phyloP scores from a whole-genome alignment of 2,329 filamentous ascomycete species.

The Raffaelea deltoideospora region DNA sequence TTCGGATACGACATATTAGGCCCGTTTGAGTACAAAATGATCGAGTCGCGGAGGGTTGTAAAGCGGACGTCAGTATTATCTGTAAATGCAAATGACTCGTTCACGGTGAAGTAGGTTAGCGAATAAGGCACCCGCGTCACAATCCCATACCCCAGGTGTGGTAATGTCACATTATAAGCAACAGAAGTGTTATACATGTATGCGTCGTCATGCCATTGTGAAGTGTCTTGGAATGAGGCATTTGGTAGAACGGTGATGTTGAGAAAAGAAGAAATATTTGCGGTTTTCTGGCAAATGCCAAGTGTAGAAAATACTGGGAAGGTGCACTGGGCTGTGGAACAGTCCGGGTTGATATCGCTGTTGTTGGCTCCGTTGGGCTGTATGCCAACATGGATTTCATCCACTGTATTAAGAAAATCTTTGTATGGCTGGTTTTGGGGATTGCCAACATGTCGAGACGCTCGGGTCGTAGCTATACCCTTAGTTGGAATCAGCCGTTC shows the following conservation, averaged over 20 bases:
- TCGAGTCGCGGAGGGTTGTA: neutral
- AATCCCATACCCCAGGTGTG: neutral
- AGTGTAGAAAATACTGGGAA: neutral
- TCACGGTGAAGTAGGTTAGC: neutral
- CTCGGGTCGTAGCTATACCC: neutral
- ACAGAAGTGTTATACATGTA: neutral
- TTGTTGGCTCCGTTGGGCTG: neutral
- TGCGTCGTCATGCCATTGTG: neutral
- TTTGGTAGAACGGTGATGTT: conserved; percentile 1
- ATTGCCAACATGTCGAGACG: too few relatives aligned
- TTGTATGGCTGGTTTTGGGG: neutral
- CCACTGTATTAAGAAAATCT: neutral
- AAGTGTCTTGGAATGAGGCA: conserved; percentile 1
- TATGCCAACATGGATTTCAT: neutral
- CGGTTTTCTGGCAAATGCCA: neutral
- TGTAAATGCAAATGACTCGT: conserved; percentile 1
- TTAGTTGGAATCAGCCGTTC: conserved; percentile 4
- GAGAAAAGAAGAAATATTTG: conserved; percentile 1
- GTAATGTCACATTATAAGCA: neutral
- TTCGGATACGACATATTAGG: neutral
- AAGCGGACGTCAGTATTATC: neutral
- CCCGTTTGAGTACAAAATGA: conserved; percentile 1
- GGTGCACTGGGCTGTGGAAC: neutral
- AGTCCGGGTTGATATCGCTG: neutral
- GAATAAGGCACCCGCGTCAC: too few relatives aligned